These are phyloP conservation scores for Rhodocollybia butyracea DNA, from an alignment of 768 basidiomycete genomes.

Conservation along the genomic window DNA sequence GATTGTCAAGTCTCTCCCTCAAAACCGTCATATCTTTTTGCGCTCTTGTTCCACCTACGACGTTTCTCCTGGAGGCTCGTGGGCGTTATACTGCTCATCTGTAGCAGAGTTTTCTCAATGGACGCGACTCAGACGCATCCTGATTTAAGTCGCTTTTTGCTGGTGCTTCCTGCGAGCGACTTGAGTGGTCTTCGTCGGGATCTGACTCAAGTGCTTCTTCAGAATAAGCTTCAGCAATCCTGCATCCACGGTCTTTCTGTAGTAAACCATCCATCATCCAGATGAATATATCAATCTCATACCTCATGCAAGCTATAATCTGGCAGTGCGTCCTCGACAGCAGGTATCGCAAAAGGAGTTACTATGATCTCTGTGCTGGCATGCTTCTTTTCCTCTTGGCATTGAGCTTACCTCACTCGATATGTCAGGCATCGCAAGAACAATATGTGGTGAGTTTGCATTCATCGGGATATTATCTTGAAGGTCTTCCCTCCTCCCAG, in stretches of 20 bases:
- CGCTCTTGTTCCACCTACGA: conserved; percentile 91
- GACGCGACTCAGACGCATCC: conserved; percentile 91
- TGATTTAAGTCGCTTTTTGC: conserved; percentile 74
- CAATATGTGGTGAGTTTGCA: conserved; percentile 71
- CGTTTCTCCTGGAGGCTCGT: conserved; percentile 84
- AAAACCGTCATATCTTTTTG: conserved; percentile 89
- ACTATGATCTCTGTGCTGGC: conserved; percentile 91
- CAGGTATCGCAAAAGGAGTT: conserved; percentile 98
- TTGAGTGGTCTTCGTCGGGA: conserved; percentile 94
- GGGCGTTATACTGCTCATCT: conserved; percentile 87
- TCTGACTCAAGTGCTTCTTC: conserved; percentile 85
- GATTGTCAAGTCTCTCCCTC: conserved; percentile 89
- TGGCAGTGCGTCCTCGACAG: conserved; percentile 95
- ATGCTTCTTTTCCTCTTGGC: conserved; percentile 90
- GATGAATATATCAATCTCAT: neutral
- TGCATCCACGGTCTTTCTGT: conserved; percentile 93
- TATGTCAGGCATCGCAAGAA: conserved; percentile 84
- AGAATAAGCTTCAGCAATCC: conserved; percentile 88
- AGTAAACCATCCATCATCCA: conserved; percentile 53
- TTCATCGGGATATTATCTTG: neutral
- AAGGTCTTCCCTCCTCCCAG: conserved; percentile 50
- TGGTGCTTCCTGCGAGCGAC: conserved; percentile 86
- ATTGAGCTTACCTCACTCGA: conserved; percentile 92
- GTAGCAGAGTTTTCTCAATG: conserved; percentile 92
- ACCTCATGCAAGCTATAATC: conserved; percentile 65